Evolutionary conservation across 1,284 basidiomycete genomes (phyloP).

Genomic region (Calocybe gambosa): DNA sequence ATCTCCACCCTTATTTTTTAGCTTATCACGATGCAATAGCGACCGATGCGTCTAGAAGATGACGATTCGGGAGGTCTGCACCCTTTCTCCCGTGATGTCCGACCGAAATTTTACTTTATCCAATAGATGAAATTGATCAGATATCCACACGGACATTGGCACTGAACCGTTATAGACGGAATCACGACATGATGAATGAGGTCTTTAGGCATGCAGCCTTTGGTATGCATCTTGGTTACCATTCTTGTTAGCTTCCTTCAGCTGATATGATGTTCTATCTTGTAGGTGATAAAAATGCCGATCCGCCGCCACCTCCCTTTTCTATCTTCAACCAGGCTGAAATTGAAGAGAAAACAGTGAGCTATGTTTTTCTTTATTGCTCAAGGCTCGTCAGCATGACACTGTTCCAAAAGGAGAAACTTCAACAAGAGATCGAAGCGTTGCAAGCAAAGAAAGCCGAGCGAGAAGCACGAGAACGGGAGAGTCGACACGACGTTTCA

Average conservation of each 20-base stretch:
- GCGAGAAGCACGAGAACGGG: conserved; percentile 23
- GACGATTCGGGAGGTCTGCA: conserved; percentile 57
- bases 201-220: conserved; percentile 69
- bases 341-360: conserved; percentile 52
- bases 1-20: conserved; percentile 1
- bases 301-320: conserved; percentile 39
- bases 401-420: conserved; percentile 32
- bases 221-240: conserved; percentile 33
- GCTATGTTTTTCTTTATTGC: conserved; percentile 18
- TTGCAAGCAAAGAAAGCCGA: conserved; percentile 34
- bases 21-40: conserved; percentile 19
- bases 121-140: conserved; percentile 59
- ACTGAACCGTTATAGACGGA: conserved; percentile 64
- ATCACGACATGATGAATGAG: conserved; percentile 78
- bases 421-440: conserved; percentile 43
- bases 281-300: conserved; percentile 41
- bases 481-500: conserved; percentile 21
- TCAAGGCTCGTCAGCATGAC: background rate
- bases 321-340: conserved; percentile 56
- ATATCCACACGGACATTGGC: conserved; percentile 70
- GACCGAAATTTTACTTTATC: background rate
- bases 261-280: background rate
- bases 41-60: conserved; percentile 48
- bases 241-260: background rate
- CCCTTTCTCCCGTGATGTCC: background rate